Conservation (phyloP, 495 filamentous ascomycete genomes). For the Xylaria longipes region DNA sequence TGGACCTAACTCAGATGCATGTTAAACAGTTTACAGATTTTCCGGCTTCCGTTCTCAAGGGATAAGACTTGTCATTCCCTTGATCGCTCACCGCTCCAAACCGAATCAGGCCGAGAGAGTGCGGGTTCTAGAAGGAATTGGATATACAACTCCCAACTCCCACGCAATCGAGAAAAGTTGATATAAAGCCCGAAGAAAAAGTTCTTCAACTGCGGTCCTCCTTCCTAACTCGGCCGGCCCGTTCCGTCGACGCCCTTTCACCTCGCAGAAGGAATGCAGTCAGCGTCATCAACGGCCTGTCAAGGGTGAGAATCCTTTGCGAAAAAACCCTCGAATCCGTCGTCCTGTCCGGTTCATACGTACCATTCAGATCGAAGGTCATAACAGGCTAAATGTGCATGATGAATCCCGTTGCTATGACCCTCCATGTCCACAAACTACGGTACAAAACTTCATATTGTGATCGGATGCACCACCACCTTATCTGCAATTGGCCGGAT, state of each 20-base stretch:
- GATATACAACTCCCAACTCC: not conserved
- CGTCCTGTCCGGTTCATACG: not conserved
- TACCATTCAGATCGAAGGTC: slow-evolving; percentile 2
- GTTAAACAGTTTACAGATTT: not conserved
- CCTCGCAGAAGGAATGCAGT: slow-evolving; percentile 2
- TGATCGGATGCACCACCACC: not conserved
- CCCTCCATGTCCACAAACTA: not conserved
- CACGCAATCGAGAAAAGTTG: not conserved
- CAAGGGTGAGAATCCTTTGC: slow-evolving; percentile 18
- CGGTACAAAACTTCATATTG: not conserved
- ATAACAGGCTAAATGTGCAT: slow-evolving; percentile 14
- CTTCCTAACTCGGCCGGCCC: slow-evolving; percentile 28
- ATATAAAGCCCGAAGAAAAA: not conserved
- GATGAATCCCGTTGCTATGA: not conserved
- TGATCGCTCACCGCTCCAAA: slow-evolving; percentile 10
- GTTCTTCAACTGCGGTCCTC: slow-evolving; percentile 5
- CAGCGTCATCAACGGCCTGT: not conserved
- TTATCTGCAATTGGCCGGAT: not conserved
- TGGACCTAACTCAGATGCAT: not conserved
- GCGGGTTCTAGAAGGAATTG: not conserved
- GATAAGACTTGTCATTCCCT: not conserved
- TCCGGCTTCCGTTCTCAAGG: not conserved
- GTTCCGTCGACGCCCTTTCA: slow-evolving; percentile 11
- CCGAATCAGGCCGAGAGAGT: not conserved
- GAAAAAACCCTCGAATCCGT: not conserved